Evolutionary conservation across 2,329 filamentous ascomycete species (phyloP), one percentile per base, ranked within the genome.

Genomic region (Colletotrichum truncatum): DNA sequence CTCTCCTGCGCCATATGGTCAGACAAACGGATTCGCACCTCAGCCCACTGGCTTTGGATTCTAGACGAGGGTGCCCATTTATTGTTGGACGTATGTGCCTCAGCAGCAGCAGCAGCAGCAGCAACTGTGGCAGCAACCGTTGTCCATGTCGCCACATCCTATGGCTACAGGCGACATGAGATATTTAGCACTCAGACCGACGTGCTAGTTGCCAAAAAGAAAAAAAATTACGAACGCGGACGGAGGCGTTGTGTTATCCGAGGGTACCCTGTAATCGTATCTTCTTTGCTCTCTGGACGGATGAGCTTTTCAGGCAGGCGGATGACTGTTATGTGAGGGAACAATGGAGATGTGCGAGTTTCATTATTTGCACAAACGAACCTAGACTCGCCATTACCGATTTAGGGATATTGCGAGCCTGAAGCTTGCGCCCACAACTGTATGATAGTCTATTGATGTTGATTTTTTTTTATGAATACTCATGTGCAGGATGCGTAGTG

Each of bases 11-110:
- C 89, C 91, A 4, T 97, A 90, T 73, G 87, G 86, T 51, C 93
- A 96, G 75, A 85, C 93, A 21, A 98, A 98, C 75, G 95, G 95
- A 62, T 93, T 98, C 73, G 90, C 91, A 64, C 92, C 94, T 64
- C 94, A 98, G 83, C 87, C 92, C 55, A 98, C 95, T 69, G 94
- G 92, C 66, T 94, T 88, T 79, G 86, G 86, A 70, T 88, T 81
- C 77, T 89, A 88, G 63, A 52, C 61, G 64, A 66, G 54, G 34
- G 36, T 30, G 52, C 66, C 66, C 45, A 45, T 34, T 34, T 36
- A 36, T 56, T 32, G 28, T 67, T 57, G 62, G 58, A 61, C 32
- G 25, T 57, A 30, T 51, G 56, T 45, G 39, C 36, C 51, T 36
- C 36, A n/a, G 11, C 10, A 36, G 23, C 48, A 39, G 28, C 39